These are phyloP conservation scores for Rhexocercosporidium sp. DNA, from an alignment of 2,329 filamentous ascomycete genomes.

Conservation along the genomic window DNA sequence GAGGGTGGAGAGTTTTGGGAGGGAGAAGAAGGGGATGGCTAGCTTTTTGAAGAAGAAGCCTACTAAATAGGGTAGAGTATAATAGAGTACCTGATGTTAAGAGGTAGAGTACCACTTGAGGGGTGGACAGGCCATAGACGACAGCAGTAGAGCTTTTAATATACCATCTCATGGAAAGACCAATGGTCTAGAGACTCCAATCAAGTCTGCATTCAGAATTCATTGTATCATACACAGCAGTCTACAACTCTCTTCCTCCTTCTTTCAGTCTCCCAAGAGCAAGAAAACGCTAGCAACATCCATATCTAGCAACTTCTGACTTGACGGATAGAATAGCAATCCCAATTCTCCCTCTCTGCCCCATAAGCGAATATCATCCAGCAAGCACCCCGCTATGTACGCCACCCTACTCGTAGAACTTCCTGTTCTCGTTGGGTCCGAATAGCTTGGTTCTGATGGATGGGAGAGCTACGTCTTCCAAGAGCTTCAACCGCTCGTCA, in stretches of 20 bases:
- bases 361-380: background rate
- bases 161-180: background rate
- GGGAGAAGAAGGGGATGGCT: slow-evolving; percentile 36
- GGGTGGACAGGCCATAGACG: background rate
- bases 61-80: background rate
- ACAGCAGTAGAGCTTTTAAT: background rate
- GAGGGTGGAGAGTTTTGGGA: slow-evolving; percentile 46
- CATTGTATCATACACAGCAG: slow-evolving; percentile 41
- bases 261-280: background rate
- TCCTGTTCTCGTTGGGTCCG: slow-evolving; percentile 93
- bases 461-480: slow-evolving; percentile 85
- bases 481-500: slow-evolving; percentile 84
- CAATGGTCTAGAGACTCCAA: slow-evolving; percentile 10
- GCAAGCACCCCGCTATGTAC: slow-evolving; percentile 4
- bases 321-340: background rate
- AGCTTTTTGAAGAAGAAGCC: slow-evolving; percentile 32
- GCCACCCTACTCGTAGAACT: slow-evolving; percentile 80
- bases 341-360: slow-evolving; percentile 1
- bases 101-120: background rate
- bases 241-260: slow-evolving; percentile 8
- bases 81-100: background rate
- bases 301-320: slow-evolving; percentile 3
- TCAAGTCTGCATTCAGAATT: slow-evolving; percentile 23
- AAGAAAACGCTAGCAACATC: slow-evolving; percentile 1
- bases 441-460: slow-evolving; percentile 86